Conservation (phyloP, 2,329 filamentous ascomycete species). For the Penicillium brevicompactum region DNA sequence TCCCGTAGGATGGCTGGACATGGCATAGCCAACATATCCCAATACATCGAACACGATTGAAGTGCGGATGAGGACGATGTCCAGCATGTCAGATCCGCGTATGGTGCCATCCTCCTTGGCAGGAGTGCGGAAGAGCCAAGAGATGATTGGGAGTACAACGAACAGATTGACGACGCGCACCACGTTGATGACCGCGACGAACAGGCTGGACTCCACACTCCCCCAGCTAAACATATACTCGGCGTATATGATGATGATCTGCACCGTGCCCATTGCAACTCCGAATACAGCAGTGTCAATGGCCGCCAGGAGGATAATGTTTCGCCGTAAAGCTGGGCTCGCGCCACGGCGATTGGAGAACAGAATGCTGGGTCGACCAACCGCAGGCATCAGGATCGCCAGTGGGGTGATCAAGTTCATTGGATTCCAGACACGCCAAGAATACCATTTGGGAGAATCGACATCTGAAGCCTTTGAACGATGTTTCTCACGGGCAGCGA, state of each 20-base stretch:
- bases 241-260: constrained; percentile 82
- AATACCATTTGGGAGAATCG: constrained; percentile 33
- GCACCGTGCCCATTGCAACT: constrained; percentile 75
- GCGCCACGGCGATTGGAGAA: constrained; percentile 58
- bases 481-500: constrained; percentile 70
- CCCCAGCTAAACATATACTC: constrained; percentile 81
- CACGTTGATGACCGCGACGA: constrained; percentile 77
- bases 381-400: constrained; percentile 71
- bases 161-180: constrained; percentile 76
- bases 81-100: constrained; percentile 73
- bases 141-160: constrained; percentile 72
- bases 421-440: constrained; percentile 41
- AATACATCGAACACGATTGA: constrained; percentile 75
- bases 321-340: constrained; percentile 66
- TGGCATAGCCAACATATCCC: constrained; percentile 74
- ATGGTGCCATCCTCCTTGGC: constrained; percentile 48
- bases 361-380: constrained; percentile 29
- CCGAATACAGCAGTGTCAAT: constrained; percentile 83
- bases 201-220: constrained; percentile 76
- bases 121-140: constrained; percentile 68
- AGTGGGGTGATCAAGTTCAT: constrained; percentile 76
- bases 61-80: constrained; percentile 73
- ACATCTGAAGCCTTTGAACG: constrained; percentile 42
- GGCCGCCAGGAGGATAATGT: constrained; percentile 77
- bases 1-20: constrained; percentile 61